Base-by-base conservation (phyloP, 768 basidiomycete species). In the Pleurotus citrinopileatus region DNA sequence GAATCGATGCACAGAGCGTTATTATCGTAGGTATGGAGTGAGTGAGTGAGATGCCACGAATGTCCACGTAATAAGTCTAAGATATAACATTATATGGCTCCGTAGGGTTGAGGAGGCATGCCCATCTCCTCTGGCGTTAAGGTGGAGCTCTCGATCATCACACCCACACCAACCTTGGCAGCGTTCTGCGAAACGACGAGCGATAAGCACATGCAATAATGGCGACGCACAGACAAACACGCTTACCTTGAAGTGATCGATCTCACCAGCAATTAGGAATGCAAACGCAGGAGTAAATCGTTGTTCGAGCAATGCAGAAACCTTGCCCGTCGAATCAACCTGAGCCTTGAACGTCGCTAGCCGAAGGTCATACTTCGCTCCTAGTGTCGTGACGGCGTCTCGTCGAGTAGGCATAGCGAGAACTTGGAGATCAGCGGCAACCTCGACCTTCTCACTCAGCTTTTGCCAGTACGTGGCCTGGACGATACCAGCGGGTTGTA, bases 391-490 rank as follows among this genome's bases (percentile, higher is more conserved):
- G 45, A 95, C 74, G 9, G 95, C 97, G 65, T 96, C 95, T 62
- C 96, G 78, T 63, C 91, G 87, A 53, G 77, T 76, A 6, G 89
- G 88, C 17, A 86, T 80, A 26, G 89, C 88, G 53, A 94, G 77
- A 36, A 95, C 69, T 66, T 93, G 86, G 55, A 99, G 71, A 62
- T 98, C 96, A 27, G 94, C 93, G 27, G 93, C 96, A n/a, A 95
- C 94, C 57, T 98, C 97, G 10, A 99, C 89, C 72, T 96, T 94
- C 54, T 96, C 92, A 68, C 88, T 88, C 56, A 99, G 73, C 67
- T 92, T 94, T 59, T 98, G 94, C 90, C 93, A 97, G 70, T 98
- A 99, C 7, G 93, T 95, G 25, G 94, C 84, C 70, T 94, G 90
- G 22, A 97, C 63, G 45, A 91, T 80, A 20, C 95, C 93, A 13